phyloP scores from a whole-genome alignment of 257 asterid genomes.

The Rhazya stricta region DNA sequence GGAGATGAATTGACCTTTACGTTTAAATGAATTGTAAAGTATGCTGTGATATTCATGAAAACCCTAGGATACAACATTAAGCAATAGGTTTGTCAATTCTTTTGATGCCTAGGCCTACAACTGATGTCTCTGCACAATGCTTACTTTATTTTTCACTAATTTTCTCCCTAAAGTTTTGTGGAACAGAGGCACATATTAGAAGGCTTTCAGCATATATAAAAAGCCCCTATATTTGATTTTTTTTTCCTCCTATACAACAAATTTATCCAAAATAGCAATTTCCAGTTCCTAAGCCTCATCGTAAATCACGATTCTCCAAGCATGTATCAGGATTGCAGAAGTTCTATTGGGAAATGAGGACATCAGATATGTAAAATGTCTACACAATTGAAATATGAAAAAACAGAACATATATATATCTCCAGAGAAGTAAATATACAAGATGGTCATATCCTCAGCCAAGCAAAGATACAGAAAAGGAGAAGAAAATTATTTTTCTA shows the following conservation, averaged over 20 bases:
- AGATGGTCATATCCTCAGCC: not conserved
- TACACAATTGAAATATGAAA: not conserved
- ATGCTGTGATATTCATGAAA: not conserved
- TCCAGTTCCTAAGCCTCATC: not conserved
- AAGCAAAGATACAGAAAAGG: not conserved
- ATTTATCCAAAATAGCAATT: not conserved
- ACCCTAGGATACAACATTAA: too few relatives aligned
- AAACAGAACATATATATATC: not conserved
- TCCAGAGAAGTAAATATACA: not conserved
- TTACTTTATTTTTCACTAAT: not conserved
- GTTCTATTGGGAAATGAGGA: not conserved
- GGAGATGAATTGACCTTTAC: too few relatives aligned
- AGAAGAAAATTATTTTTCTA: not conserved
- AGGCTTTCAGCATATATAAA: not conserved
- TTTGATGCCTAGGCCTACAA: not conserved
- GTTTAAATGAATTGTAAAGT: not conserved
- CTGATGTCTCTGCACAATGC: not conserved
- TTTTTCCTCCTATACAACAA: not conserved
- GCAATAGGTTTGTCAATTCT: not conserved
- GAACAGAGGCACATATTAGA: not conserved
- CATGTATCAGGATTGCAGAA: not conserved
- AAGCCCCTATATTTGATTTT: not conserved
- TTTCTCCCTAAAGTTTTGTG: not conserved
- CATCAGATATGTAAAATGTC: not conserved
- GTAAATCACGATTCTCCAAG: not conserved